These are phyloP conservation scores for Biscogniauxia marginata DNA, from an alignment of 2,329 filamentous ascomycete genomes.

Conservation along the genomic window DNA sequence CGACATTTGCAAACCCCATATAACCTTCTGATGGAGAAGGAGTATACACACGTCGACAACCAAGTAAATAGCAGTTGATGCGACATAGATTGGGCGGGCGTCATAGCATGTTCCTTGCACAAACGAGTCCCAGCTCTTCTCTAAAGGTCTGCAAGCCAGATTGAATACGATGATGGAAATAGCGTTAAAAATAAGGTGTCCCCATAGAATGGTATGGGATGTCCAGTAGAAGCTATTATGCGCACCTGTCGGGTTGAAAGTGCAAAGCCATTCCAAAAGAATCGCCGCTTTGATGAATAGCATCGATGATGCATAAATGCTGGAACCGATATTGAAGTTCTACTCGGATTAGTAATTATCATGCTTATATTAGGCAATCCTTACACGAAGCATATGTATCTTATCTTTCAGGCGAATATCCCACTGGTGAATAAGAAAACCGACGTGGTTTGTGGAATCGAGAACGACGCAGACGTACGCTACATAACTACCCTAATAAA, in stretches of 20 bases:
- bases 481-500: background rate
- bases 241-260: background rate
- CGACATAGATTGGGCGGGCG: background rate
- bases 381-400: background rate
- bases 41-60: background rate
- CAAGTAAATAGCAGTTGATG: background rate
- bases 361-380: too few species aligned
- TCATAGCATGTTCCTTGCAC: background rate
- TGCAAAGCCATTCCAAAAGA: background rate
- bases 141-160: constrained; percentile 37
- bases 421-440: background rate
- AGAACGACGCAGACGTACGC: background rate
- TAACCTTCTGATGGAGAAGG: too few species aligned
- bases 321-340: background rate
- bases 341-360: too few species aligned
- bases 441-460: background rate
- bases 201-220: background rate
- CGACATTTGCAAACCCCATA: background rate
- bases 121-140: background rate
- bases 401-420: background rate
- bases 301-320: background rate
- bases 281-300: background rate
- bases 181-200: background rate
- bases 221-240: background rate
- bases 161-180: background rate